Percentiles rank a stretch among this genome's conserved stretches.
Conservation (phyloP, 345 rosid genomes). For the Fremontodendron californicum region DNA sequence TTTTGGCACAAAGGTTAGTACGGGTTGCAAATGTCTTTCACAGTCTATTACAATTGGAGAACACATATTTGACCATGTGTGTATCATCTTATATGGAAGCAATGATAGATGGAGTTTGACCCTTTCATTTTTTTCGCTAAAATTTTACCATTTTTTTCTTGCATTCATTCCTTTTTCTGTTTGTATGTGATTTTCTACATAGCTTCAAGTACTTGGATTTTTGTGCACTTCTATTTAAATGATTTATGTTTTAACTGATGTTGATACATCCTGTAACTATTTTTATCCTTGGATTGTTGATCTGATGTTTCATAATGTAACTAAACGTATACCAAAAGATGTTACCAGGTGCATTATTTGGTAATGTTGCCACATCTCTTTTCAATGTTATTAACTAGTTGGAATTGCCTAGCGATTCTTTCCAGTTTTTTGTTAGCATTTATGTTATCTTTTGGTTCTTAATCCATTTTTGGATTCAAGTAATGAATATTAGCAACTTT, state of each 20-base stretch:
- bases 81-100: background rate
- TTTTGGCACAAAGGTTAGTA: slow-evolving; percentile 86
- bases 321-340: background rate
- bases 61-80: too few species aligned
- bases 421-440: background rate
- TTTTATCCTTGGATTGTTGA: background rate
- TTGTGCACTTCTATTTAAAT: background rate
- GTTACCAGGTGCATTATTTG: background rate
- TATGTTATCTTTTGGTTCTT: background rate
- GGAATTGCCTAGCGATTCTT: background rate
- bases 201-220: background rate
- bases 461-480: background rate
- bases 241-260: background rate
- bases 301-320: background rate
- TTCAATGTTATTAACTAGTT: background rate
- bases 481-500: background rate
- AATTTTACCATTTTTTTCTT: background rate
- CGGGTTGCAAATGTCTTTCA: background rate
- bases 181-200: slow-evolving; percentile 1
- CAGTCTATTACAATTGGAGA: background rate
- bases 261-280: background rate
- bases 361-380: background rate
- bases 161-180: background rate
- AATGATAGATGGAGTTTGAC: background rate
- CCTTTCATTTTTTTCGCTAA: background rate